Evolutionary conservation across 441 rosid genomes (phyloP).

Genomic region (Jatropha podagrica): DNA sequence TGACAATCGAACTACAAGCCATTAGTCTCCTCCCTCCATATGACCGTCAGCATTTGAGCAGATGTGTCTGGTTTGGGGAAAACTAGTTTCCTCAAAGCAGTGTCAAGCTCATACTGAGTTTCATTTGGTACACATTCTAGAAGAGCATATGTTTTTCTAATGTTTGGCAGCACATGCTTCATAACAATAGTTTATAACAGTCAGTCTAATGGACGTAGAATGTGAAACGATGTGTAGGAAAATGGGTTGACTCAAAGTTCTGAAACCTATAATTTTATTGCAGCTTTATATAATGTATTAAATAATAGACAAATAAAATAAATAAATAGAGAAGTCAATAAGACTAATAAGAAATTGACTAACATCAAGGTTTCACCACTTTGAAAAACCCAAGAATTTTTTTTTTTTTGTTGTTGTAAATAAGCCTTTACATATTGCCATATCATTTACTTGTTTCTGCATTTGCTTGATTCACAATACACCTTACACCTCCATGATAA

Average conservation of each 20-base stretch:
- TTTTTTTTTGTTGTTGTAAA: too few relatives aligned
- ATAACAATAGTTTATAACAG: background rate
- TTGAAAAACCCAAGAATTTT: background rate
- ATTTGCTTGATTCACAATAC: background rate
- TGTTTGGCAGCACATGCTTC: background rate
- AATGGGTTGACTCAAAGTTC: background rate
- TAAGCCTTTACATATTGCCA: background rate
- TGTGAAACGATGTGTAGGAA: background rate
- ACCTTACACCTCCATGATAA: background rate
- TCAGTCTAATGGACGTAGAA: background rate
- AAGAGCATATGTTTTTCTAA: background rate
- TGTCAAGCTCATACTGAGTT: background rate
- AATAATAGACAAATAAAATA: background rate
- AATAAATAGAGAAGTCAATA: background rate
- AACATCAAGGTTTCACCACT: background rate
- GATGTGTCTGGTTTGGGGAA: background rate
- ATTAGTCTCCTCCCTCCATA: background rate
- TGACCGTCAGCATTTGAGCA: background rate
- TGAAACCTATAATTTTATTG: background rate
- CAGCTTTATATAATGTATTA: background rate
- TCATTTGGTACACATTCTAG: background rate
- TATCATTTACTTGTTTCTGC: background rate
- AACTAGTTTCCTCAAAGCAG: background rate
- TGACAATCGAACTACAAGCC: background rate
- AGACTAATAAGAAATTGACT: background rate